Evolutionary conservation across 2,329 filamentous ascomycete genomes (phyloP), one percentile per base, ranked within the genome.

Genomic region (Lachnellula hyalina): DNA sequence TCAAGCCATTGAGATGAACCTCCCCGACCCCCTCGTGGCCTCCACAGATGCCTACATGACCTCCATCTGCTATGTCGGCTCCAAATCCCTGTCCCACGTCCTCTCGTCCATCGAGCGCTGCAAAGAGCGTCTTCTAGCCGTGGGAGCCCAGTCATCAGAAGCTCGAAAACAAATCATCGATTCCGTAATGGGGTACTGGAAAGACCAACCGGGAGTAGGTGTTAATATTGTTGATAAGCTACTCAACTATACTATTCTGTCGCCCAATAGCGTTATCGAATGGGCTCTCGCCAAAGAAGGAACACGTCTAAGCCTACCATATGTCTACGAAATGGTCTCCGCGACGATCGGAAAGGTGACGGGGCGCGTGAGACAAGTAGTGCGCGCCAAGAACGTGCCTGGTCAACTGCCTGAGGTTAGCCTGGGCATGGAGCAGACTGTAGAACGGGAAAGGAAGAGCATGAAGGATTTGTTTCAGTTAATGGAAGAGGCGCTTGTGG

Each of bases 1-100:
- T n/a, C 81, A 87, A 64, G 92, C 92, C 40, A 74, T 81, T 8
- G 83, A 86, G 54, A 79, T 81, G 46, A 84, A 85, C 4, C 75
- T 92, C 34, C 65, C 73, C 0, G 91, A 96, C 58, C 87, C 91
- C 4, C 77, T 94, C 41, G 82, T 96, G 15, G 80, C 86, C n/a
- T 94, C 90, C 60, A 96, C 91, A 4, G 94, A 97, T 69, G 91
- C 91, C 41, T 96, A 96, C 67, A 86, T 96, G 67, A 99, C 93
- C 0, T 86, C 90, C 19, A 92, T 99, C 62, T 94, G 93, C 75
- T 94, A 85, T 73, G 86, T 96, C 48, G 94, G 94, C 45, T 92
- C 90, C 61, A 99, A 99, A 73, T 96, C 93, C 0, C 82, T 99
- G 34, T 96, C 92, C 12, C 94, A 99, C 71, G 90, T 96, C 4